Evolutionary conservation across 148 eudicot genomes (phyloP), one percentile per base, ranked within the genome.

Genomic region (Pharnaceum exiguum): DNA sequence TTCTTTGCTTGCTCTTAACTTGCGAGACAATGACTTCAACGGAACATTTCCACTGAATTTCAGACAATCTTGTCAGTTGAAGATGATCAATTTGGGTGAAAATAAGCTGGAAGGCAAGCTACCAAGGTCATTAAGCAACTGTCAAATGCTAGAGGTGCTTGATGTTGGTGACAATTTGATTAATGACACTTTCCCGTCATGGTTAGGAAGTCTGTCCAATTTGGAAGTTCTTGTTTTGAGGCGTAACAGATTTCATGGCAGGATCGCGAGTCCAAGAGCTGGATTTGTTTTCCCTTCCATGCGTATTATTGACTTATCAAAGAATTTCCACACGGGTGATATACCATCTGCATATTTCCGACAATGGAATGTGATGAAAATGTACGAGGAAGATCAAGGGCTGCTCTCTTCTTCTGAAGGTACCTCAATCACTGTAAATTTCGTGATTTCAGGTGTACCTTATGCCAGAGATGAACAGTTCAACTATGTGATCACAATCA

Each of bases 181-280:
- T 0, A 35, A n/a, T 15, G 84, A 72, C 15, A 38, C 35, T 28
- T 80, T 80, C 27, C 85, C 85, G 0, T 45, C 42, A 21, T 77
- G 77, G 79, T 28, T 74, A 44, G 72, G 66, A 30, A 17, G 26
- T 25, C 71, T 65, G 18, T 59, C 63, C 2, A 9, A 51, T 22
- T 54, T 76, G 60, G 40, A 67, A 31, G 68, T 74, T 43, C 68
- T 78, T 11, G 10, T 62, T 2, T 51, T 77, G 51, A 7, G 71
- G 9, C 32, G 38, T 13, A 79, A 79, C 56, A 67, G 28, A 7
- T 72, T 80, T 4, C 30, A 65, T 35, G 77, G 77, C 4, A 22
- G 5, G 10, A 48, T 72, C 15, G 12, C 4, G 10, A 19, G 21
- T 13, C 35, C 45, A 7, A 6, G 11, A 33, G 23, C 7, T 0